phyloP scores from a whole-genome alignment of 139 green algal genomes.

The Coelastrella sp. region DNA sequence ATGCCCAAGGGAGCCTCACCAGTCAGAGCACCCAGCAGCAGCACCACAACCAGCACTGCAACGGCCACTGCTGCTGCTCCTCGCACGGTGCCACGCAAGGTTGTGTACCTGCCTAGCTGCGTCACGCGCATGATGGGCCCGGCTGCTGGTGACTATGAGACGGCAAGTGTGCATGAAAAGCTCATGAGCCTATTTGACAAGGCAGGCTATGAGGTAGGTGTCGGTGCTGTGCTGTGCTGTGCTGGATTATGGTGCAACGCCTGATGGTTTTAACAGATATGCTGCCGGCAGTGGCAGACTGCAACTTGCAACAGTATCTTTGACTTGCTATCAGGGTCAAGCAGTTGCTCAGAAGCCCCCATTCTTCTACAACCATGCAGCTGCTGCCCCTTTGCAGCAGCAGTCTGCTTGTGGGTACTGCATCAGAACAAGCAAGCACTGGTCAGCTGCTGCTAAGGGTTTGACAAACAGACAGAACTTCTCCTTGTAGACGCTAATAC shows the following conservation, averaged over 20 bases:
- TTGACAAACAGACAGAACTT: too few species aligned
- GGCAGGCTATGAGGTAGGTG: conserved; percentile 53
- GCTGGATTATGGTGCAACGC: background rate
- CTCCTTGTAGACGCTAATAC: too few species aligned
- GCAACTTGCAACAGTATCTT: too few species aligned
- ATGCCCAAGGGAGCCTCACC: conserved; percentile 87
- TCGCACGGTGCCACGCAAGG: conserved; percentile 67
- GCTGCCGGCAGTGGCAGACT: too few species aligned
- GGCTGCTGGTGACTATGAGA: conserved; percentile 73
- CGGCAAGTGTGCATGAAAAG: conserved; percentile 88
- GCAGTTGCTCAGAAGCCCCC: too few species aligned
- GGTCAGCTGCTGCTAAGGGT: too few species aligned
- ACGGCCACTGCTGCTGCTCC: background rate
- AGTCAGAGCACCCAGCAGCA: conserved; percentile 47
- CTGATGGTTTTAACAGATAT: too few species aligned
- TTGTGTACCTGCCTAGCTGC: conserved; percentile 95
- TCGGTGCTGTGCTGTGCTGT: background rate
- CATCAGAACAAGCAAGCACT: too few species aligned
- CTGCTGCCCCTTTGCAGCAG: too few species aligned
- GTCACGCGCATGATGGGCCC: conserved; percentile 98
- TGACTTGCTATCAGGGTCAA: too few species aligned
- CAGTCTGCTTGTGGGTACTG: too few species aligned
- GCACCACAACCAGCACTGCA: conserved; percentile 19
- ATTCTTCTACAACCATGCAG: too few species aligned
- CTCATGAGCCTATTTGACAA: conserved; percentile 93